A percentile compares a stretch with the other conserved stretches of the same genome.
These are phyloP conservation scores for Ustilago esculenta DNA, from an alignment of 1,284 basidiomycete genomes.

Conservation along the genomic window DNA sequence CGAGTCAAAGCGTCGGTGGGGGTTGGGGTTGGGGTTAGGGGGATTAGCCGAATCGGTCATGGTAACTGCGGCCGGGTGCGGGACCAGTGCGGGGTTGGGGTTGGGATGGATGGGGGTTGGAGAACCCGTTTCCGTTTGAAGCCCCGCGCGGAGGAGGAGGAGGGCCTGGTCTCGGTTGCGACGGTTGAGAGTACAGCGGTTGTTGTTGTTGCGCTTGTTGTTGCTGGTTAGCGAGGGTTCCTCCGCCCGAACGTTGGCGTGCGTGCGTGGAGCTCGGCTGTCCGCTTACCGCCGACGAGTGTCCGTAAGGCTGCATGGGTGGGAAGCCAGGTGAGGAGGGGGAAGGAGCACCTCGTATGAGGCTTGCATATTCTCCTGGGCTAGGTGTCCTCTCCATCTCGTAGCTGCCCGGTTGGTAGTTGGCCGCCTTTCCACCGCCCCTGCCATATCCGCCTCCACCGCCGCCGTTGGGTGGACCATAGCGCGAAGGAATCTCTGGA, in stretches of 20 bases:
- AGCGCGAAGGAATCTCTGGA: conserved; percentile 47
- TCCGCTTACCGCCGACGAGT: conserved; percentile 42
- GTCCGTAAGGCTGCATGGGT: conserved; percentile 31
- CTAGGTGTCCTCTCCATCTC: conserved; percentile 49
- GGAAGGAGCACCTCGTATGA: conserved; percentile 44
- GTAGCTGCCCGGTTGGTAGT: conserved; percentile 35
- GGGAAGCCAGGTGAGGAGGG: conserved; percentile 36
- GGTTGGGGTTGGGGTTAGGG: no score
- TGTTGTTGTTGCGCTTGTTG: background rate
- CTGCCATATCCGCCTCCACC: background rate
- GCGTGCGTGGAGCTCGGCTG: conserved; percentile 23
- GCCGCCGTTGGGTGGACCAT: conserved; percentile 1
- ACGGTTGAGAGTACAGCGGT: background rate
- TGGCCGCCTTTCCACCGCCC: background rate
- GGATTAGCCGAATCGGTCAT: conserved; percentile 32
- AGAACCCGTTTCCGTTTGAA: no score
- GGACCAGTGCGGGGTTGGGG: background rate
- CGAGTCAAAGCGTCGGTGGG: no score
- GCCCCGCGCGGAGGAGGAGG: background rate
- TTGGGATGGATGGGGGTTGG: background rate
- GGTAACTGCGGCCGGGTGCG: conserved; percentile 16
- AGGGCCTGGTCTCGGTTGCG: conserved; percentile 2
- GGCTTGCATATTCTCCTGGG: conserved; percentile 47
- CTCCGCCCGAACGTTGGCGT: conserved; percentile 34
- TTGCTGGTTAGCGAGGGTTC: no score